Conservation (phyloP, 306 rosid genomes). For the Cicer bijugum region DNA sequence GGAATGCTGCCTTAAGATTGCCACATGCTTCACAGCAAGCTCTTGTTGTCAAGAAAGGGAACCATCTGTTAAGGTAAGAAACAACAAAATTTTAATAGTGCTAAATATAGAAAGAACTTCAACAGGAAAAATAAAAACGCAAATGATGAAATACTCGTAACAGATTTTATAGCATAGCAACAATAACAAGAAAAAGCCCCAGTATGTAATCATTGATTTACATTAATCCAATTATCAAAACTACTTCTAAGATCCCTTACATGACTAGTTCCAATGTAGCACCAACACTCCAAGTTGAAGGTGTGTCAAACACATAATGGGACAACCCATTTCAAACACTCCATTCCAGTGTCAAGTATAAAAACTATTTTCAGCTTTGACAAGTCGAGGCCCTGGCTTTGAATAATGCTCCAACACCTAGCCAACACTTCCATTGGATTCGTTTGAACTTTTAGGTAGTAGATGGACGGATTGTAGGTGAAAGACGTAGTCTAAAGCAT, state of each 20-base stretch:
- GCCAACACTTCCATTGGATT: not conserved
- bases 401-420: not conserved
- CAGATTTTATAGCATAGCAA: conserved; percentile 9
- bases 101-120: conserved; percentile 18
- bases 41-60: conserved; percentile 81
- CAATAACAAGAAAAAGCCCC: conserved; percentile 12
- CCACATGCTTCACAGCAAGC: conserved; percentile 99
- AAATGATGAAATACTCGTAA: conserved; percentile 27
- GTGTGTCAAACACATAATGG: too few relatives aligned
- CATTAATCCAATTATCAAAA: conserved; percentile 31
- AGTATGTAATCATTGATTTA: conserved; percentile 21
- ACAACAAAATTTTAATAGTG: conserved; percentile 38
- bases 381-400: not conserved
- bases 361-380: not conserved
- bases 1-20: conserved; percentile 98
- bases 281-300: too few relatives aligned
- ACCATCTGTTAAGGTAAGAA: conserved; percentile 72
- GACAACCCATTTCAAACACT: too few relatives aligned
- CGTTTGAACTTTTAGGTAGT: not conserved
- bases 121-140: not conserved
- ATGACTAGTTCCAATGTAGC: not conserved
- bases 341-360: too few relatives aligned
- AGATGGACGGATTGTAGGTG: not conserved
- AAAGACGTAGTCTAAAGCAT: not conserved
- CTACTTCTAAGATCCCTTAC: conserved; percentile 28